phyloP scores from a whole-genome alignment of 352 stramenopile species.

The Phytopythium oedochilum region DNA sequence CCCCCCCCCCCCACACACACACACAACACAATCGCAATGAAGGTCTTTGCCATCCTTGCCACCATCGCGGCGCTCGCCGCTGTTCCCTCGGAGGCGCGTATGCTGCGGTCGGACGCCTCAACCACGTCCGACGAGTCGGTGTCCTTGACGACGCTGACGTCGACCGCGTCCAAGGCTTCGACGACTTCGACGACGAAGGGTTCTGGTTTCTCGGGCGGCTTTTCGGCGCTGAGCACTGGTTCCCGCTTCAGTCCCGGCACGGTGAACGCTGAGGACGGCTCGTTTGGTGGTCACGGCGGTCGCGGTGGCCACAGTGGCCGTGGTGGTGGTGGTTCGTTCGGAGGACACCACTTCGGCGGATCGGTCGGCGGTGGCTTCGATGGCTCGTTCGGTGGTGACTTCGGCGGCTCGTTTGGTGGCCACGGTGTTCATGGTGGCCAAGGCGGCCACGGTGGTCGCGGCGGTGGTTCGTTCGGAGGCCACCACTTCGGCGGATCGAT shows the following conservation, averaged over 20 bases:
- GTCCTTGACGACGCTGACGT: background rate
- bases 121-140: background rate
- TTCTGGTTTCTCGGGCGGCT: conserved; percentile 4
- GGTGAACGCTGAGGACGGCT: background rate
- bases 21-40: background rate
- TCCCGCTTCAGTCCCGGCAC: conserved; percentile 1
- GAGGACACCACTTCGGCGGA: background rate
- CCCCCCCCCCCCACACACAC: no score
- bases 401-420: conserved; percentile 2
- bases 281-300: background rate
- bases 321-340: background rate
- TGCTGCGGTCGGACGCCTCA: conserved; percentile 4
- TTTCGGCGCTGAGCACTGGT: conserved; percentile 2
- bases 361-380: background rate
- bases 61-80: background rate
- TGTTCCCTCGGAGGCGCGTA: conserved; percentile 1
- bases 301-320: background rate
- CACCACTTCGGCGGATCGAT: conserved; percentile 3
- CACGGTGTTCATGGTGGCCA: background rate
- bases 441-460: background rate
- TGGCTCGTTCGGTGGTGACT: conserved; percentile 1
- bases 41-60: conserved; percentile 5
- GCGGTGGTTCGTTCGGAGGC: background rate
- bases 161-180: background rate
- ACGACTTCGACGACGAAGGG: background rate